These are phyloP conservation scores for Calonectria pauciramosa DNA, from an alignment of 2,329 filamentous ascomycete species.

Conservation along the genomic window DNA sequence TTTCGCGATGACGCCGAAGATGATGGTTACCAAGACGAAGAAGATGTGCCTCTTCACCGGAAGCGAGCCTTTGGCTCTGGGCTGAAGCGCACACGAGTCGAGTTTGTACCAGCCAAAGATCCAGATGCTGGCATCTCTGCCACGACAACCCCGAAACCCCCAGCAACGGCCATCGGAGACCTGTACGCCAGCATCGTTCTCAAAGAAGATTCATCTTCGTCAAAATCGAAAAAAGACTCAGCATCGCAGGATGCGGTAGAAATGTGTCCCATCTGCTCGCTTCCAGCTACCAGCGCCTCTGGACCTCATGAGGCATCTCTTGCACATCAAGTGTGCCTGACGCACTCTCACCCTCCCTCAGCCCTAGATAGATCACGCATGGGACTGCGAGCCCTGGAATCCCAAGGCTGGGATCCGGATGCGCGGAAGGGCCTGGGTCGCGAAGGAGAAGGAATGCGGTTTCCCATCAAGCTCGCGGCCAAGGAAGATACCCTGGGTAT, in stretches of 20 bases:
- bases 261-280: conserved; percentile 54
- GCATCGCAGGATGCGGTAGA: conserved; percentile 31
- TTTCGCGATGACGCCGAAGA: conserved; percentile 38
- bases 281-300: conserved; percentile 49
- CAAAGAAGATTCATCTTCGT: conserved; percentile 41
- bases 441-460: conserved; percentile 78
- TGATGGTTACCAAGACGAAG: conserved; percentile 50
- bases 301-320: conserved; percentile 71
- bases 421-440: conserved; percentile 79
- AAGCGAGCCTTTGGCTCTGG: conserved; percentile 69
- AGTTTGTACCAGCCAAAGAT: conserved; percentile 69
- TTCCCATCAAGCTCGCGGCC: conserved; percentile 78
- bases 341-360: conserved; percentile 80
- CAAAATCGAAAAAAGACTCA: conserved; percentile 11
- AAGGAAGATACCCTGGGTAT: conserved; percentile 85
- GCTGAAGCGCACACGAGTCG: conserved; percentile 66
- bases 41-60: conserved; percentile 67
- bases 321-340: conserved; percentile 78
- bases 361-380: conserved; percentile 78
- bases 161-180: conserved; percentile 59
- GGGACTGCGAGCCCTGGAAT: conserved; percentile 75
- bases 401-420: conserved; percentile 83
- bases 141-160: conserved; percentile 28
- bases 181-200: conserved; percentile 78
- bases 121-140: conserved; percentile 46